phyloP scores from a whole-genome alignment of 805 yeast genomes.

The Diddensiella santjacobensis region DNA sequence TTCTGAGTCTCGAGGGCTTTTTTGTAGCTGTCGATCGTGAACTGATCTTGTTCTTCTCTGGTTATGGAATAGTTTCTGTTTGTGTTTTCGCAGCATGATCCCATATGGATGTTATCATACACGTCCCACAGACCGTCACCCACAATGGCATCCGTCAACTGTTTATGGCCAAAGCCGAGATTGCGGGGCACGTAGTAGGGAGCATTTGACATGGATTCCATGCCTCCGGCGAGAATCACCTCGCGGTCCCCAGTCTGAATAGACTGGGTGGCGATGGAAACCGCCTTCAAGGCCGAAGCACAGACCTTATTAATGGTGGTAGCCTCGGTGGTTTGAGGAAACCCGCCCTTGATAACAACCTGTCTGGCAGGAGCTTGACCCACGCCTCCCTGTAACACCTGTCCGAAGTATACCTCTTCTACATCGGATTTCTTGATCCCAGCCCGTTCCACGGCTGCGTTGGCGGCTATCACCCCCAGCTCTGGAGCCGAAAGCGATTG shows the following conservation, averaged over 20 bases:
- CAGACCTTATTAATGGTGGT: constrained; percentile 93
- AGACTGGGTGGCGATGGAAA: constrained; percentile 82
- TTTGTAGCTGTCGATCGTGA: constrained; percentile 74
- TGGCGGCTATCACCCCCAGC: constrained; percentile 83
- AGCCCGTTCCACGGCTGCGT: constrained; percentile 79
- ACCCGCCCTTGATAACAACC: constrained; percentile 84
- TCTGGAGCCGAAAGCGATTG: constrained; percentile 69
- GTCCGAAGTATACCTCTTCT: constrained; percentile 87
- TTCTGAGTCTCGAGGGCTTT: constrained; percentile 72
- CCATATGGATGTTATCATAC: constrained; percentile 84
- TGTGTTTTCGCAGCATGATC: constrained; percentile 92
- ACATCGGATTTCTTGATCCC: constrained; percentile 69
- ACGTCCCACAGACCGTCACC: constrained; percentile 89
- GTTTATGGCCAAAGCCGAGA: constrained; percentile 47
- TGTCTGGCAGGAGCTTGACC: constrained; percentile 99
- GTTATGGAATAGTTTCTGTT: constrained; percentile 70
- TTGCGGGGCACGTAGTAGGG: constrained; percentile 85
- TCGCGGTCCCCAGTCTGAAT: constrained; percentile 81
- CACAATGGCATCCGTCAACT: constrained; percentile 57
- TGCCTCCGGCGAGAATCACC: constrained; percentile 90
- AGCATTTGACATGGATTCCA: constrained; percentile 91
- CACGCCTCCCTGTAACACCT: constrained; percentile 83
- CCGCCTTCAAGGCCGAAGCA: constrained; percentile 90
- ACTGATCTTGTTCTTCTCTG: constrained; percentile 82
- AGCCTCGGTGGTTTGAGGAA: constrained; percentile 75